Conservation (phyloP, 2,329 filamentous ascomycete genomes). For the Alternaria novae-zelandiae region DNA sequence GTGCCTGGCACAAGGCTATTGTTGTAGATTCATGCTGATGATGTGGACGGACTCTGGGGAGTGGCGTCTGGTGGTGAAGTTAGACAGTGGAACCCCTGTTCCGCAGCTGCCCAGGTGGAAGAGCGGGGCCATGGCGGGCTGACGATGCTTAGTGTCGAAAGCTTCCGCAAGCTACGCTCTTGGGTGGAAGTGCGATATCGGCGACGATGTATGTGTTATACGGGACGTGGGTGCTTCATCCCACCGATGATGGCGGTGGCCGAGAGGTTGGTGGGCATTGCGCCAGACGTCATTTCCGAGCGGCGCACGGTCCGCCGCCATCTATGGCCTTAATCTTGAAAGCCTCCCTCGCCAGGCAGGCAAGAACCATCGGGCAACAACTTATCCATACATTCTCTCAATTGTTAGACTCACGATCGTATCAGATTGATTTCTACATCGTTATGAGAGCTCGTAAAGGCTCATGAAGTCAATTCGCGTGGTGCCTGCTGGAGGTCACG, state of each 20-base stretch:
- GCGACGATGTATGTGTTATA: background rate
- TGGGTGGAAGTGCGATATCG: background rate
- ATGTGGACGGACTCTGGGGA: slow-evolving; percentile 16
- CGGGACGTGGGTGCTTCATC: background rate
- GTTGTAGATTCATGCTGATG: slow-evolving; percentile 11
- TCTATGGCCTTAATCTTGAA: background rate
- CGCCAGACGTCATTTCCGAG: background rate
- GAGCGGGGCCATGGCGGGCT: slow-evolving; percentile 7
- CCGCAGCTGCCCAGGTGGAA: background rate
- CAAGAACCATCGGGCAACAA: background rate
- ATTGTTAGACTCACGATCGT: background rate
- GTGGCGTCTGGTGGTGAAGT: slow-evolving; percentile 20
- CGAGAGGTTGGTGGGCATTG: background rate
- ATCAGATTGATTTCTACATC: background rate
- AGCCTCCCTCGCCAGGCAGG: background rate
- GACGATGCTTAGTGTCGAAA: slow-evolving; percentile 1
- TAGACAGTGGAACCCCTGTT: slow-evolving; percentile 1
- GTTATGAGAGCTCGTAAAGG: background rate
- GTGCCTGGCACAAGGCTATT: slow-evolving; percentile 2
- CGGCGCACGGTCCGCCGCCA: background rate
- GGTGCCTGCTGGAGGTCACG: background rate
- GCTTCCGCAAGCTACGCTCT: background rate
- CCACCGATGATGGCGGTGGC: background rate
- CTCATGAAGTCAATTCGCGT: background rate
- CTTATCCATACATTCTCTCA: background rate